Evolutionary conservation across 148 eudicot species (phyloP), one percentile per base, ranked within the genome.

Genomic region (Diospyros kaki): DNA sequence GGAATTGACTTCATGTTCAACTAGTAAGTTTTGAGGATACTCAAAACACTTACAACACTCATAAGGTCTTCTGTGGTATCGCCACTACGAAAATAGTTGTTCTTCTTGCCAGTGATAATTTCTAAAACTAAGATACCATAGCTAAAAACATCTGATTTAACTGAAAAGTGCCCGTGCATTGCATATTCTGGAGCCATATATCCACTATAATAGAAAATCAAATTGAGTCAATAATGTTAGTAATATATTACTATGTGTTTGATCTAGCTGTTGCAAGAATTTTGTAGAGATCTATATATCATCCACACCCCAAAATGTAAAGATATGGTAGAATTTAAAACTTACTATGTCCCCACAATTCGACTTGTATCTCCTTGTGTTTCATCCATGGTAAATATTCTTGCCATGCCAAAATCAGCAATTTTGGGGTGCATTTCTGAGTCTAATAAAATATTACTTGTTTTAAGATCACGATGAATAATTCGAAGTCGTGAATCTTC

Each of bases 331-430:
- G 41, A 66, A 42, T 44, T 42, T 11, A 58, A 4, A 14, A 74
- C 75, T 56, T 75, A 77, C 79, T 75, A 75, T 39, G 83, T 81
- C 55, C 83, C 83, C 2, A 76, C 83, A 8, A 81, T 66, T 68
- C 74, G 76, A n/a, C 41, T 76, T 4, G 83, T 81, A 46, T 45
- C 68, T 46, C 65, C 80, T 39, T 67, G 77, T 17, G 77, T 81
- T 77, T 81, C 76, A 73, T 78, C 83, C 15, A 60, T 9, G 15
- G 1, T 62, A n/a, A 77, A 70, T 55, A 71, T 51, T 62, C 67
- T 68, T n/a, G 79, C 79, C 73, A 69, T 76, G 73, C 79, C 79
- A 76, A 76, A 76, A 58, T 72, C 75, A 3, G 75, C 43, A 55
- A 72, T 72, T 60, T 58, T 72, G 12, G 75, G 75, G 28, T 72